Evolutionary conservation across 2,329 filamentous ascomycete species (phyloP).

Genomic region (Coniochaeta ligniaria): DNA sequence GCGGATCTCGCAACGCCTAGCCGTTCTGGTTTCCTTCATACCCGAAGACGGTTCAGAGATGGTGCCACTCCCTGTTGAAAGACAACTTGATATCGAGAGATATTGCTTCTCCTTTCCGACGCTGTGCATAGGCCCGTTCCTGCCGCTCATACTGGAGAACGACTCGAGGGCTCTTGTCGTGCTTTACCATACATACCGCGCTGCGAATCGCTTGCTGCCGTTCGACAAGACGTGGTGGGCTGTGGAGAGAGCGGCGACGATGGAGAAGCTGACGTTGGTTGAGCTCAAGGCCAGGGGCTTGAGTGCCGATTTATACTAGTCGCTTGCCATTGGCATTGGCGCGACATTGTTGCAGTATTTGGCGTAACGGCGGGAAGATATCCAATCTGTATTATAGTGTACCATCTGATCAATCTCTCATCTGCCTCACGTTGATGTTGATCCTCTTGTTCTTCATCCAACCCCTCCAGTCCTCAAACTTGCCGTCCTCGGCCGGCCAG

Average conservation of each 20-base stretch:
- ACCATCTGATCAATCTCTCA: slow-evolving; percentile 45
- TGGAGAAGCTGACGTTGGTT: slow-evolving; percentile 12
- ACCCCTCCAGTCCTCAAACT: slow-evolving; percentile 64
- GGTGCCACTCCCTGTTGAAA: background rate
- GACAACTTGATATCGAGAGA: slow-evolving; percentile 14
- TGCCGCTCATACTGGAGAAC: slow-evolving; percentile 12
- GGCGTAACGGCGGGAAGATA: background rate
- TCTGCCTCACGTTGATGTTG: slow-evolving; percentile 89
- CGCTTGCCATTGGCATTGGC: too few species aligned
- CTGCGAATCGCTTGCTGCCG: slow-evolving; percentile 12
- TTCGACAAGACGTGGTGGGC: slow-evolving; percentile 18
- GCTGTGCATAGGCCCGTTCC: slow-evolving; percentile 17
- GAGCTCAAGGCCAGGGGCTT: slow-evolving; percentile 11
- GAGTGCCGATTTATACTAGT: background rate
- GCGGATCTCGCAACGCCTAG: slow-evolving; percentile 9
- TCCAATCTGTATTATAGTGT: background rate
- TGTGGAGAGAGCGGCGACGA: slow-evolving; percentile 8
- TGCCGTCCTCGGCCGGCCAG: slow-evolving; percentile 61
- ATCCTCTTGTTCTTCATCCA: slow-evolving; percentile 88
- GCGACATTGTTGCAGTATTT: background rate
- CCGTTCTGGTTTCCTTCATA: slow-evolving; percentile 10
- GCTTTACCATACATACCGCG: slow-evolving; percentile 18
- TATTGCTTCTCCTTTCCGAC: slow-evolving; percentile 18
- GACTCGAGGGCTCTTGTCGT: slow-evolving; percentile 19
- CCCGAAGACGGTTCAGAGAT: background rate